A percentile compares a stretch with the other conserved stretches of the same genome.
Evolutionary conservation across 2,329 filamentous ascomycete genomes (phyloP).

Genomic region (Harringtonia aguacate): DNA sequence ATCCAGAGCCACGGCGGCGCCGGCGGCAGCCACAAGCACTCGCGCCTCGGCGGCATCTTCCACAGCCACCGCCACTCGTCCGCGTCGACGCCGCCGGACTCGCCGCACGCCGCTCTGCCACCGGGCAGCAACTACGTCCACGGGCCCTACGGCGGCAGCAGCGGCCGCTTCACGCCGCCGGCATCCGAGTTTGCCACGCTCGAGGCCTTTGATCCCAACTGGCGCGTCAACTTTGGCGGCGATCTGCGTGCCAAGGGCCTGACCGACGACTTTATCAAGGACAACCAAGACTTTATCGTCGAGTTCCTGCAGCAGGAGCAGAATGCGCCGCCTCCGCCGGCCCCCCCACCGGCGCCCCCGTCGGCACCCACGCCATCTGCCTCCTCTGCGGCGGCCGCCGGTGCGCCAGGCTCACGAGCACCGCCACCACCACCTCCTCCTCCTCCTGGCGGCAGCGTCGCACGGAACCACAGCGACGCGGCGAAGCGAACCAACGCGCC

Average conservation of each 20-base stretch:
- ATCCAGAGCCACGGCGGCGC: conserved; percentile 19
- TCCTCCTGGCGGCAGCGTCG: conserved; percentile 13
- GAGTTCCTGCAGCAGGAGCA: conserved; percentile 51
- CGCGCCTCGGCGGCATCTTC: conserved; percentile 51
- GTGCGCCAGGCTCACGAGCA: conserved; percentile 15
- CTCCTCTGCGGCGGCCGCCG: background rate
- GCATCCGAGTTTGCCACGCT: conserved; percentile 52
- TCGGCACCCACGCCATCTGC: conserved; percentile 25
- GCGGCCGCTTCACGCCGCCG: conserved; percentile 16
- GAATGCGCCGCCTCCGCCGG: conserved; percentile 12
- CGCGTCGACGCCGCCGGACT: conserved; percentile 47
- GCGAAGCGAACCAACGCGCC: conserved; percentile 34
- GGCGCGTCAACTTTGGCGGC: conserved; percentile 56
- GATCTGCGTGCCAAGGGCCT: conserved; percentile 52
- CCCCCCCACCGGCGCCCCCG: conserved; percentile 21
- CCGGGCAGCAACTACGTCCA: no score
- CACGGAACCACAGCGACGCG: conserved; percentile 23
- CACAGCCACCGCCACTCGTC: conserved; percentile 40
- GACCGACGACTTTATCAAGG: conserved; percentile 55
- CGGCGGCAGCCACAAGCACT: conserved; percentile 28
- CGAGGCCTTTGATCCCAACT: conserved; percentile 53
- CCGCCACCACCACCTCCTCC: conserved; percentile 30
- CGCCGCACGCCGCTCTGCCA: conserved; percentile 38
- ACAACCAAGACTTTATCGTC: conserved; percentile 59
- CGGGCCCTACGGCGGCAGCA: conserved; percentile 11